Evolutionary conservation across 148 eudicot species (phyloP).

Genomic region (Fagopyrum tataricum): DNA sequence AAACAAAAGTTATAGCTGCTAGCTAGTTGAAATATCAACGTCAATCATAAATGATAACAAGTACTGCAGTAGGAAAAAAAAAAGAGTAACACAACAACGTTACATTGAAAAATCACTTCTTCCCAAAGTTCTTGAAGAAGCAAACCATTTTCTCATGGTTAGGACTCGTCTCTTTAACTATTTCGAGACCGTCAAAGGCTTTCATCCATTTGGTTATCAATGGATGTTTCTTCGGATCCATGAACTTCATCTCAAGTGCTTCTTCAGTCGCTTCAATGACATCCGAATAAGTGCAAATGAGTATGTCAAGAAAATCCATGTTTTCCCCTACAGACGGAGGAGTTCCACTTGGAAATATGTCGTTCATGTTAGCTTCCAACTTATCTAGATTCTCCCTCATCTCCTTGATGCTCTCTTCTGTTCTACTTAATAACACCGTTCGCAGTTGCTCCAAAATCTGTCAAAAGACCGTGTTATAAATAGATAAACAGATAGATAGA

Average conservation of each 20-base stretch:
- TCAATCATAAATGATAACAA: too few species aligned
- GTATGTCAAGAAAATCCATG: neutral
- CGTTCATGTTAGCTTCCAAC: neutral
- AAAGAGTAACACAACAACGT: too few species aligned
- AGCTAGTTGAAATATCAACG: too few species aligned
- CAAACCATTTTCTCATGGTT: neutral
- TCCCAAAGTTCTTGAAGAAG: too few species aligned
- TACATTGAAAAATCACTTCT: too few species aligned
- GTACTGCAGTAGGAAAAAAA: too few species aligned
- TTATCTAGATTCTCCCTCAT: neutral
- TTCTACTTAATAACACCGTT: neutral
- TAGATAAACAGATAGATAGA: too few species aligned
- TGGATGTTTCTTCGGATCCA: neutral
- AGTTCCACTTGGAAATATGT: neutral
- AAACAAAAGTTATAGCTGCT: too few species aligned
- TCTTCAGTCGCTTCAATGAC: neutral
- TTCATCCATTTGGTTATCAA: neutral
- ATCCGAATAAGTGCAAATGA: neutral
- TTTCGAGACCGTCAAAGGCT: neutral
- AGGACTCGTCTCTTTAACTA: constrained; percentile 1
- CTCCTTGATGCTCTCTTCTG: neutral
- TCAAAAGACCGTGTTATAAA: neutral
- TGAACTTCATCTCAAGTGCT: neutral
- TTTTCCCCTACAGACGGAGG: neutral
- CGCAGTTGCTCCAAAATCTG: constrained; percentile 1